Evolutionary conservation across 108 stramenopile species (phyloP).

Genomic region (Mediolabrus comicus): DNA sequence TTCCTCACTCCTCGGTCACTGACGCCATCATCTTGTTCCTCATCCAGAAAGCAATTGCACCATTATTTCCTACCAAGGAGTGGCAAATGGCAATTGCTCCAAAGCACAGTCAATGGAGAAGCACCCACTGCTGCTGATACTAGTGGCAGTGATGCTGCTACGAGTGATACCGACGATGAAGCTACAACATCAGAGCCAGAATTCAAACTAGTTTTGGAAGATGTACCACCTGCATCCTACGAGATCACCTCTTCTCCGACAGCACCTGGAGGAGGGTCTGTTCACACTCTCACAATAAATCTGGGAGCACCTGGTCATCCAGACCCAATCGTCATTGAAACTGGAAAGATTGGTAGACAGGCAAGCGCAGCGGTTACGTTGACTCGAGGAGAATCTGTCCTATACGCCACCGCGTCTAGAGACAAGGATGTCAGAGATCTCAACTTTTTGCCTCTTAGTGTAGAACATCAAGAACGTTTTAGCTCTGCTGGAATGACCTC

Average conservation of each 20-base stretch:
- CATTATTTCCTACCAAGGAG: neutral
- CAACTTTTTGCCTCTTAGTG: slow-evolving; percentile 90
- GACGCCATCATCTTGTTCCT: no score
- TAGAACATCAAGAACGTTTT: slow-evolving; percentile 94
- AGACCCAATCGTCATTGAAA: slow-evolving; percentile 66
- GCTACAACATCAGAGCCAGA: neutral
- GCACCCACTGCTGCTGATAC: neutral
- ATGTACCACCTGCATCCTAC: slow-evolving; percentile 47
- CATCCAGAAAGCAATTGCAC: neutral
- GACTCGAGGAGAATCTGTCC: slow-evolving; percentile 71
- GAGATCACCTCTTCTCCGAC: slow-evolving; percentile 41
- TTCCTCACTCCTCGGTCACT: neutral
- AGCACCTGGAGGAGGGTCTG: slow-evolving; percentile 47
- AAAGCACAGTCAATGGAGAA: slow-evolving; percentile 10
- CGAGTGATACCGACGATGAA: neutral
- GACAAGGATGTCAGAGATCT: slow-evolving; percentile 60
- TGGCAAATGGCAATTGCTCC: neutral
- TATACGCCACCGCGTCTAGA: slow-evolving; percentile 72
- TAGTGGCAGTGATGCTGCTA: slow-evolving; percentile 3
- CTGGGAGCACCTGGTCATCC: slow-evolving; percentile 62
- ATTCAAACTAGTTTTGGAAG: slow-evolving; percentile 23
- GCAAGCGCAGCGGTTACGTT: slow-evolving; percentile 77
- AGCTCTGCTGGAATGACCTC: slow-evolving; percentile 84
- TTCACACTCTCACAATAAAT: slow-evolving; percentile 68
- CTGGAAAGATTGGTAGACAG: slow-evolving; percentile 85